Percentiles rank a stretch among this genome's conserved stretches.
These are phyloP conservation scores for Rhizophagus sp. DNA, from an alignment of 192 early-diverging fungal species.

Conservation along the genomic window DNA sequence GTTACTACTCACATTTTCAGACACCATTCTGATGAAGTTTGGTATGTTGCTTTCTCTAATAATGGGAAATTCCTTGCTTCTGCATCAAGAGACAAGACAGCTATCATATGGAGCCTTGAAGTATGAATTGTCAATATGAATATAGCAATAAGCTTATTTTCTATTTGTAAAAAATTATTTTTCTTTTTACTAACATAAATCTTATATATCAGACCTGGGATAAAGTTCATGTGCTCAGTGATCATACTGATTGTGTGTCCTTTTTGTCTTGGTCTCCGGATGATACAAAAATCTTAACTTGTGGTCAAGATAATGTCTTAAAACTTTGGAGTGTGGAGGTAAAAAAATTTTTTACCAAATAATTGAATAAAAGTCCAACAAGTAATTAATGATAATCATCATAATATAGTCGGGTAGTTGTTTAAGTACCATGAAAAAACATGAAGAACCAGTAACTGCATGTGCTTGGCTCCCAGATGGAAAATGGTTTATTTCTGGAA, in stretches of 20 bases:
- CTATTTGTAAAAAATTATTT: neutral
- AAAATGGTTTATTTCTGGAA: slow-evolving; percentile 81
- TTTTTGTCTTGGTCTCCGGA: slow-evolving; percentile 94
- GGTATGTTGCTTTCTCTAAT: slow-evolving; percentile 93
- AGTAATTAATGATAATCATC: neutral
- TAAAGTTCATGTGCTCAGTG: slow-evolving; percentile 51
- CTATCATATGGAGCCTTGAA: slow-evolving; percentile 85
- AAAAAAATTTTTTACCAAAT: slow-evolving; percentile 7
- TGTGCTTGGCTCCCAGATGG: slow-evolving; percentile 90
- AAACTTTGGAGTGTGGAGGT: slow-evolving; percentile 81
- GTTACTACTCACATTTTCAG: slow-evolving; percentile 61
- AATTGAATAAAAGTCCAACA: too few species aligned
- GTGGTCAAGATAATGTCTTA: slow-evolving; percentile 78
- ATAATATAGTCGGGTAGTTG: slow-evolving; percentile 60
- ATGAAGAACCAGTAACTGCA: slow-evolving; percentile 77
- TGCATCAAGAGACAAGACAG: slow-evolving; percentile 83
- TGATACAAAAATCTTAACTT: slow-evolving; percentile 71
- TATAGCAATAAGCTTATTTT: neutral
- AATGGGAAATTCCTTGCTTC: slow-evolving; percentile 88
- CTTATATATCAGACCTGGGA: slow-evolving; percentile 54
- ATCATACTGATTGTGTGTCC: slow-evolving; percentile 74
- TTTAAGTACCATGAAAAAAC: slow-evolving; percentile 60
- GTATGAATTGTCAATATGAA: slow-evolving; percentile 38
- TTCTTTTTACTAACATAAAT: slow-evolving; percentile 6
- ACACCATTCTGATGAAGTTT: slow-evolving; percentile 92